phyloP scores from a whole-genome alignment of 2,329 filamentous ascomycete genomes.

The Epichloe uncinata region DNA sequence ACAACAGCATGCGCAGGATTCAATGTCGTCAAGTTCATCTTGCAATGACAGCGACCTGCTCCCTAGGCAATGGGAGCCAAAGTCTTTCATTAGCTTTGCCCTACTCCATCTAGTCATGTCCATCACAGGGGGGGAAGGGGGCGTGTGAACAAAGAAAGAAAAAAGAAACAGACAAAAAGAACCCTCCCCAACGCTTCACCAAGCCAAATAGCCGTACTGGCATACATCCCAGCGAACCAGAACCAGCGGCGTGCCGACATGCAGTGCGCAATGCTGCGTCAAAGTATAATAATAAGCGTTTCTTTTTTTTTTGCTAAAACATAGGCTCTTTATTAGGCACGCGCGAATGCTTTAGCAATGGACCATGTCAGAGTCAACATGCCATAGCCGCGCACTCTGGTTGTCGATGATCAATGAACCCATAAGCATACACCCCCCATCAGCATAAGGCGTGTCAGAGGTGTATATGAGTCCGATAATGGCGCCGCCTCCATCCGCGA shows the following conservation, averaged over 20 bases:
- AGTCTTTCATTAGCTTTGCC: slow-evolving; percentile 2
- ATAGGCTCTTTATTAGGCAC: neutral
- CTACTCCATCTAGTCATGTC: slow-evolving; percentile 1
- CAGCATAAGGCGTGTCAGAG: neutral
- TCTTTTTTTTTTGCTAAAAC: neutral
- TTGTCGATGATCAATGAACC: neutral
- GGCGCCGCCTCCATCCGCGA: slow-evolving; percentile 6
- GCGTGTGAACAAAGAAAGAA: neutral
- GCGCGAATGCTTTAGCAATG: neutral
- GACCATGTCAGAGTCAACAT: neutral
- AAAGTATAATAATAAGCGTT: neutral
- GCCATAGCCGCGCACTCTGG: neutral
- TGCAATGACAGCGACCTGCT: too few species aligned
- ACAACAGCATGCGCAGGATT: too few species aligned
- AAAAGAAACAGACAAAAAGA: neutral
- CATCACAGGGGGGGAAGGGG: neutral
- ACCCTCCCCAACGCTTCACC: neutral
- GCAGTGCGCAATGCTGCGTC: too few species aligned
- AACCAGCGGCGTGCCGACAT: too few species aligned
- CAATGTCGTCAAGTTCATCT: too few species aligned
- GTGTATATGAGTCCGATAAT: slow-evolving; percentile 1
- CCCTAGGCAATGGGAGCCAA: neutral
- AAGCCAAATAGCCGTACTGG: too few species aligned
- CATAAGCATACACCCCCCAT: slow-evolving; percentile 2
- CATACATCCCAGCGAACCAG: too few species aligned